Evolutionary conservation across 2,329 filamentous ascomycete genomes (phyloP).

Genomic region (Colletotrichum euphorbiae): DNA sequence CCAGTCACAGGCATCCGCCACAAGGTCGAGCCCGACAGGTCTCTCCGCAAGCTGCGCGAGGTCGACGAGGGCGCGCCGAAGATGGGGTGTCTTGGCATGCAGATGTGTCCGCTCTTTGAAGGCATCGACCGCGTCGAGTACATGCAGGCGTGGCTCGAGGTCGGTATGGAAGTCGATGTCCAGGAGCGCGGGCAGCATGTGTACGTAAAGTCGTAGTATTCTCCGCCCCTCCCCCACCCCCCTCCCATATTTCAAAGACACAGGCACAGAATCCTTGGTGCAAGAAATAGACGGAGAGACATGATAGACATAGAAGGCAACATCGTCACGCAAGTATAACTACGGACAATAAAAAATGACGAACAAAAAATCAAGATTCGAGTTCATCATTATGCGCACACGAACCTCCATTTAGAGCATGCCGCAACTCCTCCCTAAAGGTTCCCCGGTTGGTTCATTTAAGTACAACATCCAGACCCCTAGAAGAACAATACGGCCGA

Average conservation of each 20-base stretch:
- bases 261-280: neutral
- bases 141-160: slow-evolving; percentile 61
- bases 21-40: slow-evolving; percentile 65
- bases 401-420: slow-evolving; percentile 1
- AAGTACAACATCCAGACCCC: neutral
- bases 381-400: slow-evolving; percentile 10
- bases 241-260: neutral
- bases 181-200: slow-evolving; percentile 59
- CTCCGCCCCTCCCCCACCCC: too few species aligned
- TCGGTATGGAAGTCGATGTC: slow-evolving; percentile 67
- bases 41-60: slow-evolving; percentile 67
- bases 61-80: slow-evolving; percentile 70
- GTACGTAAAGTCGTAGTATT: slow-evolving; percentile 52
- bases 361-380: neutral
- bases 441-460: neutral
- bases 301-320: slow-evolving; percentile 1
- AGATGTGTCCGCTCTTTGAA: slow-evolving; percentile 68
- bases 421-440: slow-evolving; percentile 18
- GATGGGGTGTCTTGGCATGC: slow-evolving; percentile 73
- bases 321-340: neutral
- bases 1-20: slow-evolving; percentile 69
- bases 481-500: neutral
- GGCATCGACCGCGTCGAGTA: slow-evolving; percentile 40
- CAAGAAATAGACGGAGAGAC: neutral
- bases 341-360: neutral